phyloP scores from a whole-genome alignment of 2,329 filamentous ascomycete genomes.

The Penicillium sp. region DNA sequence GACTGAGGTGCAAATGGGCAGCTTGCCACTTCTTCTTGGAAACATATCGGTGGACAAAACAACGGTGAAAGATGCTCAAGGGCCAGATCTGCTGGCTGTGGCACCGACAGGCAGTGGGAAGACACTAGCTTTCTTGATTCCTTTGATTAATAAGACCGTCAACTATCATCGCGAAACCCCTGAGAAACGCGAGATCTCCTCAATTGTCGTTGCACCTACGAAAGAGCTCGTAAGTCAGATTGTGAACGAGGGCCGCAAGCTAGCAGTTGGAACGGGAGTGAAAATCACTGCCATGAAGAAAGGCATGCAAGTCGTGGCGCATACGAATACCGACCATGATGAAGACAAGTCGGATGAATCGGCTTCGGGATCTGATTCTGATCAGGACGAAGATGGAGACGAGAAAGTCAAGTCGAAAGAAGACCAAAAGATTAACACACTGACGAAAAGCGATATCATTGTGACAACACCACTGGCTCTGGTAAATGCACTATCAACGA shows the following conservation, averaged over 20 bases:
- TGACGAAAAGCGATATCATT: slow-evolving; percentile 72
- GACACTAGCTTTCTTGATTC: slow-evolving; percentile 88
- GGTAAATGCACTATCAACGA: slow-evolving; percentile 64
- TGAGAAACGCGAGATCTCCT: slow-evolving; percentile 57
- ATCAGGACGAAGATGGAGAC: slow-evolving; percentile 29
- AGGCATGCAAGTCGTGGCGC: slow-evolving; percentile 65
- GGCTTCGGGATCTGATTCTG: slow-evolving; percentile 35
- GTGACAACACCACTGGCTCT: slow-evolving; percentile 77
- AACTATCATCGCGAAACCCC: slow-evolving; percentile 49
- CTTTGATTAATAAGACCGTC: slow-evolving; percentile 73
- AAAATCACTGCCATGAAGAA: slow-evolving; percentile 80
- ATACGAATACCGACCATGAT: slow-evolving; percentile 38
- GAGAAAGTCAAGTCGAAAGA: slow-evolving; percentile 24
- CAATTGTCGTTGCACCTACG: slow-evolving; percentile 73
- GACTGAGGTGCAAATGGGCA: slow-evolving; percentile 89
- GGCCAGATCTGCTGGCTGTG: slow-evolving; percentile 76
- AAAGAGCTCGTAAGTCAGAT: slow-evolving; percentile 80
- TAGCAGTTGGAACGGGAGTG: slow-evolving; percentile 71
- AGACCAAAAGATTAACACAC: slow-evolving; percentile 38
- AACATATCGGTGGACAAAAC: slow-evolving; percentile 35
- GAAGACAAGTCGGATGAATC: slow-evolving; percentile 13
- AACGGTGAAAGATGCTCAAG: slow-evolving; percentile 25
- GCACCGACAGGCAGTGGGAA: slow-evolving; percentile 96
- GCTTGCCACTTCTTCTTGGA: slow-evolving; percentile 71
- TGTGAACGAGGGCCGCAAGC: slow-evolving; percentile 75